Evolutionary conservation across 345 rosid species (phyloP).

Genomic region (Moricandia moricandioides): DNA sequence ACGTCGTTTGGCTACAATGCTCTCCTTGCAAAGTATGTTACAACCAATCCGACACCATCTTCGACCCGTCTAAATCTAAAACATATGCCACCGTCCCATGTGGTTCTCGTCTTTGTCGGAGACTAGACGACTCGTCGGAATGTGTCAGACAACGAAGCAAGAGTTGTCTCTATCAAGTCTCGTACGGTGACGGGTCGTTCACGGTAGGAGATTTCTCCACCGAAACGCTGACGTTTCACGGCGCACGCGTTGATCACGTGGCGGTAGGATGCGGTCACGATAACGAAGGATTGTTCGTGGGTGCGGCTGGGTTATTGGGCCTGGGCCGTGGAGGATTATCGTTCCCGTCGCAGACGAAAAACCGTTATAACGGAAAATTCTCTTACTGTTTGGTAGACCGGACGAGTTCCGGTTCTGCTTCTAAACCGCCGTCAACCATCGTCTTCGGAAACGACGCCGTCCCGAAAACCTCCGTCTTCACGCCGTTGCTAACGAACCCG

Average conservation of each 20-base stretch:
- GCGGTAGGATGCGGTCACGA: slow-evolving; percentile 92
- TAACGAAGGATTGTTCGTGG: slow-evolving; percentile 86
- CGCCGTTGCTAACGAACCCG: slow-evolving; percentile 67
- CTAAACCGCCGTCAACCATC: slow-evolving; percentile 66
- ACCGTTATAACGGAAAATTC: slow-evolving; percentile 67
- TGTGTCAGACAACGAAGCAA: slow-evolving; percentile 40
- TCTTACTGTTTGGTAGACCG: slow-evolving; percentile 91
- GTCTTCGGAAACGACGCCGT: slow-evolving; percentile 68
- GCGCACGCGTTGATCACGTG: slow-evolving; percentile 56
- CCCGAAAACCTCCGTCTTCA: slow-evolving; percentile 66
- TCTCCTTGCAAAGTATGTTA: slow-evolving; percentile 86
- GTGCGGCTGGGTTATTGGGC: slow-evolving; percentile 87
- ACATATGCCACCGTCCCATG: slow-evolving; percentile 58
- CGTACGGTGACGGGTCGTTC: slow-evolving; percentile 93
- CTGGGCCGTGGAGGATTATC: slow-evolving; percentile 89
- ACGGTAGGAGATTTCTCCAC: slow-evolving; percentile 77
- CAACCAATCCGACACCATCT: slow-evolving; percentile 76
- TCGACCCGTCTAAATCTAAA: slow-evolving; percentile 65
- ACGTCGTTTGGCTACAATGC: slow-evolving; percentile 92
- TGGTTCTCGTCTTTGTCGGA: slow-evolving; percentile 57
- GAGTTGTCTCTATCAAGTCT: slow-evolving; percentile 72
- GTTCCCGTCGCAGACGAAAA: slow-evolving; percentile 76
- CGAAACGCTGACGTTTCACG: slow-evolving; percentile 74
- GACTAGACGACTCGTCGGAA: slow-evolving; percentile 50
- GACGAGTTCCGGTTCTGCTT: slow-evolving; percentile 51